Percentiles rank a stretch among this genome's conserved stretches.
Conservation (phyloP, 768 basidiomycete genomes). For the Chalciporus piperatus region DNA sequence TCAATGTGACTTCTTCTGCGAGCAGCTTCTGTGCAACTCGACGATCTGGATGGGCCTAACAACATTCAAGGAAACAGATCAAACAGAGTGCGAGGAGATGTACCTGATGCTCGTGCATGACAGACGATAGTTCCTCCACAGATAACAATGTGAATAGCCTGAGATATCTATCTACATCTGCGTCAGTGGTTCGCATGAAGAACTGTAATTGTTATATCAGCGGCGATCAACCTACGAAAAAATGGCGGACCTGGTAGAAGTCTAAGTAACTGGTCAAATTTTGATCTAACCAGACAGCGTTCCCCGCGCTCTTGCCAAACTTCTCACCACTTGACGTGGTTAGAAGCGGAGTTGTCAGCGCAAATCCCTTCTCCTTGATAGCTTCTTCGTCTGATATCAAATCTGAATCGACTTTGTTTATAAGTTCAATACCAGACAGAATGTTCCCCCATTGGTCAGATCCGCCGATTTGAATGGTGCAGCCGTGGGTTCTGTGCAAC, state of each 20-base stretch:
- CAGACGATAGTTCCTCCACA: constrained; percentile 48
- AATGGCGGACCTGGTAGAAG: constrained; percentile 77
- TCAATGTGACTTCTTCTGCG: constrained; percentile 56
- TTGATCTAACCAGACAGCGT: constrained; percentile 88
- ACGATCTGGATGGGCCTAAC: constrained; percentile 31
- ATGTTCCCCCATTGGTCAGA: constrained; percentile 99
- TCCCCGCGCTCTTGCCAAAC: constrained; percentile 96
- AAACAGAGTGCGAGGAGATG: background rate
- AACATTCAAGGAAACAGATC: background rate
- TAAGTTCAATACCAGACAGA: constrained; percentile 87
- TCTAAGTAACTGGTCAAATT: constrained; percentile 81
- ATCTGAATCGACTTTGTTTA: constrained; percentile 46
- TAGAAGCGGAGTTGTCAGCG: constrained; percentile 90
- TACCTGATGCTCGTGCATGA: constrained; percentile 62
- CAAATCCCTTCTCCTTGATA: constrained; percentile 52
- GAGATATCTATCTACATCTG: constrained; percentile 76
- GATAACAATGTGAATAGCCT: constrained; percentile 80
- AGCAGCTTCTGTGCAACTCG: constrained; percentile 50
- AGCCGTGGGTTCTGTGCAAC: constrained; percentile 61
- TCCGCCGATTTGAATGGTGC: constrained; percentile 89
- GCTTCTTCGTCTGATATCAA: background rate
- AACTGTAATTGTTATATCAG: constrained; percentile 52
- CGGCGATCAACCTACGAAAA: background rate
- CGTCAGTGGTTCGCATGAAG: constrained; percentile 79
- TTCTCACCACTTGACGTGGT: constrained; percentile 90